phyloP scores from a whole-genome alignment of 1,284 basidiomycete genomes.

The Wallemia hederae region DNA sequence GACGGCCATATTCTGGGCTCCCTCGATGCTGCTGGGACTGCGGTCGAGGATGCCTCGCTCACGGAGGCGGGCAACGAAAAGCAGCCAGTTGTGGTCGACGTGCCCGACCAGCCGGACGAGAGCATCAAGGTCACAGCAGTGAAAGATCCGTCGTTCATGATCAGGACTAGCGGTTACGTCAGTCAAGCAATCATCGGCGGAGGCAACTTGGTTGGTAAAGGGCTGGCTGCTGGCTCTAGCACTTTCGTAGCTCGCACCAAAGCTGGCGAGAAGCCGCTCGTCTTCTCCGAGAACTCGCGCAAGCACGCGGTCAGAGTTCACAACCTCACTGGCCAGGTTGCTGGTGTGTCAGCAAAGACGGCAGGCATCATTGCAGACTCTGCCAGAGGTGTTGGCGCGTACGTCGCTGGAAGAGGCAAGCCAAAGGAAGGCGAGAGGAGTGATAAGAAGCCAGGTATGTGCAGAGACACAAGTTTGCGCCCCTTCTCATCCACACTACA shows the following conservation, averaged over 20 bases:
- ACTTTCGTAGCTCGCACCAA: neutral
- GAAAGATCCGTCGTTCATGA: neutral
- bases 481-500: neutral
- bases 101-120: neutral
- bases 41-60: neutral
- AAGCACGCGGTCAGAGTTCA: neutral
- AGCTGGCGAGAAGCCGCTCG: neutral
- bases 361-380: neutral
- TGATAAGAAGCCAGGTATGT: neutral
- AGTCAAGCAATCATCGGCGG: neutral
- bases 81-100: neutral
- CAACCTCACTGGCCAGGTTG: neutral
- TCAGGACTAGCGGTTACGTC: neutral
- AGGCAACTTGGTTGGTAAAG: neutral
- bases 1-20: neutral
- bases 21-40: neutral
- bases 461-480: neutral
- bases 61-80: neutral
- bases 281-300: neutral
- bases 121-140: neutral
- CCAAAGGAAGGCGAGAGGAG: neutral
- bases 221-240: neutral
- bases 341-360: neutral
- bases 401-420: neutral
- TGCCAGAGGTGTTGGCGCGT: neutral